These are phyloP conservation scores for Athelia sp. DNA, from an alignment of 1,284 basidiomycete species.

Conservation along the genomic window DNA sequence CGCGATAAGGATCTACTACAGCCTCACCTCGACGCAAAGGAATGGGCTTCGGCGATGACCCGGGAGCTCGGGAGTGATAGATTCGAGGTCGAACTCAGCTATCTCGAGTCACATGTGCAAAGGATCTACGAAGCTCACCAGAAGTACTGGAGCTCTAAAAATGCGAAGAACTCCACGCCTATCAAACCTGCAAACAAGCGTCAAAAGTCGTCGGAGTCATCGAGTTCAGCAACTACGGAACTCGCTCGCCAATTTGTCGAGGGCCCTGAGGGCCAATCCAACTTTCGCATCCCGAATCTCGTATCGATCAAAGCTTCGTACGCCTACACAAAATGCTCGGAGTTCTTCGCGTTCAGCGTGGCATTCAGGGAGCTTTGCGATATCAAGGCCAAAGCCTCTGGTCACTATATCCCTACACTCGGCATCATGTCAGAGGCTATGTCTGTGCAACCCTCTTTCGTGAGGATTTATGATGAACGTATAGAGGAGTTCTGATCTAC, in stretches of 20 bases:
- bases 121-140: constrained; percentile 4
- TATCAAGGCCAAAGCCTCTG: constrained; percentile 40
- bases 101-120: constrained; percentile 26
- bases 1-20: constrained; percentile 18
- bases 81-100: constrained; percentile 14
- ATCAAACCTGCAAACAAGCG: not conserved
- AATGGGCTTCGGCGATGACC: not conserved
- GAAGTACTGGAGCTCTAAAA: not conserved
- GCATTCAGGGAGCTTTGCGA: constrained; percentile 41
- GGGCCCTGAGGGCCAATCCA: constrained; percentile 6
- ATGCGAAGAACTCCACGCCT: not conserved
- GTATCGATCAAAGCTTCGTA: constrained; percentile 45
- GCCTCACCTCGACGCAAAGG: constrained; percentile 15
- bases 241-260: constrained; percentile 17
- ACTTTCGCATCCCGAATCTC: constrained; percentile 18
- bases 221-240: not conserved
- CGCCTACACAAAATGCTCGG: constrained; percentile 25
- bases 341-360: constrained; percentile 36
- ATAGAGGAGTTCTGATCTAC: too few relatives aligned
- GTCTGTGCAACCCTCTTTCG: not conserved
- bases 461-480: not conserved
- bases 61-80: constrained; percentile 10
- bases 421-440: constrained; percentile 9
- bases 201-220: not conserved
- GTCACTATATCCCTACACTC: constrained; percentile 9